Conservation (phyloP, 106 monocot species). For the Apostasia ramifera region DNA sequence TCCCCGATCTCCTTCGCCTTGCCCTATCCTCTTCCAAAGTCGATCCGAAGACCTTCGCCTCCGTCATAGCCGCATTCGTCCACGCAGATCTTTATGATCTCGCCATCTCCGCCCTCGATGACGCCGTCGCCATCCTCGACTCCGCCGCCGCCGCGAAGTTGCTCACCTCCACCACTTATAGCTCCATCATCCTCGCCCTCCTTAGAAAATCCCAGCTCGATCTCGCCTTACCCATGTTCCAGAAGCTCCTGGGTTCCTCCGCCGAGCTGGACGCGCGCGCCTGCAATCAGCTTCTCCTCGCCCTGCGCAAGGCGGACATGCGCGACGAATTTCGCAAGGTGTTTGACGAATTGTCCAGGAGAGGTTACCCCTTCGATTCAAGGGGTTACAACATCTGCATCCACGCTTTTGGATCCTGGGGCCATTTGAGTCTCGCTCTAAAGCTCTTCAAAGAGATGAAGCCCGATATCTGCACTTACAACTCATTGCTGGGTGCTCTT, state of each 20-base stretch:
- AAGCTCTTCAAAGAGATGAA: constrained; percentile 74
- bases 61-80: constrained; percentile 42
- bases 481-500: constrained; percentile 49
- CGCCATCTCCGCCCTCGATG: constrained; percentile 63
- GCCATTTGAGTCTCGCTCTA: constrained; percentile 41
- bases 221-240: constrained; percentile 54
- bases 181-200: constrained; percentile 59
- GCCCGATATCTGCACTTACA: constrained; percentile 74
- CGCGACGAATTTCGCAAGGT: constrained; percentile 44
- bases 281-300: constrained; percentile 39
- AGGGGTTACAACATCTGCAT: constrained; percentile 65
- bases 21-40: constrained; percentile 16
- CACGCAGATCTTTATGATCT: constrained; percentile 45
- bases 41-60: constrained; percentile 26
- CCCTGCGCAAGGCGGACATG: constrained; percentile 31
- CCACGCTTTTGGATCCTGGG: constrained; percentile 59
- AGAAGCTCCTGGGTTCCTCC: constrained; percentile 19
- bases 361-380: constrained; percentile 27
- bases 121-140: constrained; percentile 12
- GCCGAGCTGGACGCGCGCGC: constrained; percentile 7
- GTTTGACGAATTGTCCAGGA: constrained; percentile 61
- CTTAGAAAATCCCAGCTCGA: constrained; percentile 35
- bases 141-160: constrained; percentile 8
- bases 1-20: constrained; percentile 23
- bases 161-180: constrained; percentile 25